Base-by-base conservation (phyloP, 176 grass and related monocot species). In the Zoysia japonica region DNA sequence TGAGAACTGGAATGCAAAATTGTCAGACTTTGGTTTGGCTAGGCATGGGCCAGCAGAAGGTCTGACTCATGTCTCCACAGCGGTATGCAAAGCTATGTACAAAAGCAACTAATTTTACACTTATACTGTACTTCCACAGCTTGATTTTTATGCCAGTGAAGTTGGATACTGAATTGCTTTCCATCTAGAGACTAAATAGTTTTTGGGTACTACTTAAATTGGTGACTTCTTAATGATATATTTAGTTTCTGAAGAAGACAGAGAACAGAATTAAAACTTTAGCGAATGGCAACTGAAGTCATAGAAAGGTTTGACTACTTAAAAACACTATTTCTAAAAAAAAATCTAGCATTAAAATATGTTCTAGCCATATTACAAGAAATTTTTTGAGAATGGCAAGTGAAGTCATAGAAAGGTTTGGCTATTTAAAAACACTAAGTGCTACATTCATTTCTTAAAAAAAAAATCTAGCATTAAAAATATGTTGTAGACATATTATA, bases 11-110 rank as follows among this genome's bases (percentile, higher is more conserved):
- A 90, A 90, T 16, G 95, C 95, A 56, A 98, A 98, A 70, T 78
- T 98, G 67, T 98, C 95, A 5, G 95, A 98, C 82, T 94, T 98
- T 51, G 96, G 96, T 42, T 88, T 98, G 78, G 92, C 95, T 75
- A 92, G 92, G 80, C 95, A 94, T 81, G 95, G 92, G 74, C 96
- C 96, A 75, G 91, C 95, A 44, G 37, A 40, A 89, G 96, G 96
- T 79, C 47, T 98, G 52, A 92, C 89, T 61, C 95, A 97, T 78
- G 91, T 97, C 55, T 94, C 95, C 65, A 98, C 92, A 75, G 92
- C 92, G 71, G 95, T 98, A 88, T 53, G 88, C 41, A 78, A 7
- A 40, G 38, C 53, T 57, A 68, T 11, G 37, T 5, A 36, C 17
- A 5, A 11, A 1, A 16, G 51, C 13, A 76, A 3, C 69, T 28